These are phyloP conservation scores for Dicorynia guianensis DNA, from an alignment of 306 rosid species.

Conservation along the genomic window DNA sequence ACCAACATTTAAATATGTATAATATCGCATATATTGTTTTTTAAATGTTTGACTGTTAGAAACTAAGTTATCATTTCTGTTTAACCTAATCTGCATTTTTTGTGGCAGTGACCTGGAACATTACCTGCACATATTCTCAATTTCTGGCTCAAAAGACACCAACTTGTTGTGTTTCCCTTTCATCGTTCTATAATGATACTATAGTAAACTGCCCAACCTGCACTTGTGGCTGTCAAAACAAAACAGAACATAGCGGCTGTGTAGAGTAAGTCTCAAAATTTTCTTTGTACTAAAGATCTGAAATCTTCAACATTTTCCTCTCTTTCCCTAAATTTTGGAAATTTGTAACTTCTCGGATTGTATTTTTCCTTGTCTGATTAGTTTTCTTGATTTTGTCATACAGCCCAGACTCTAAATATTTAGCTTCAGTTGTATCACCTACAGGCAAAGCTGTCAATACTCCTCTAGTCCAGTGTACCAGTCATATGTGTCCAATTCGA, in stretches of 20 bases:
- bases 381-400: slow-evolving; percentile 33
- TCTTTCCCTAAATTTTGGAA: slow-evolving; percentile 9
- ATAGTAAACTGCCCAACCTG: slow-evolving; percentile 94
- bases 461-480: slow-evolving; percentile 88
- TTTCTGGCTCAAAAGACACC: slow-evolving; percentile 98
- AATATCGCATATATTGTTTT: slow-evolving; percentile 7
- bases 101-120: slow-evolving; percentile 95
- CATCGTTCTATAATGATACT: slow-evolving; percentile 92
- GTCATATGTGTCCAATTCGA: slow-evolving; percentile 97
- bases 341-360: background rate
- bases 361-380: slow-evolving; percentile 23
- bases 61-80: slow-evolving; percentile 18
- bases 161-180: slow-evolving; percentile 96
- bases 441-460: slow-evolving; percentile 57
- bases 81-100: slow-evolving; percentile 38
- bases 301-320: background rate
- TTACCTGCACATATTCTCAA: slow-evolving; percentile 97
- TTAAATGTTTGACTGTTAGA: background rate
- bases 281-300: slow-evolving; percentile 23
- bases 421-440: slow-evolving; percentile 75
- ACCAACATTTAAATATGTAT: slow-evolving; percentile 5
- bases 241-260: slow-evolving; percentile 73
- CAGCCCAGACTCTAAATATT: slow-evolving; percentile 74
- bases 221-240: slow-evolving; percentile 92
- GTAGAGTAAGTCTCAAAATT: slow-evolving; percentile 67